Conservation (phyloP, 75 land plant species). For the Adiantum capillusveneris region DNA sequence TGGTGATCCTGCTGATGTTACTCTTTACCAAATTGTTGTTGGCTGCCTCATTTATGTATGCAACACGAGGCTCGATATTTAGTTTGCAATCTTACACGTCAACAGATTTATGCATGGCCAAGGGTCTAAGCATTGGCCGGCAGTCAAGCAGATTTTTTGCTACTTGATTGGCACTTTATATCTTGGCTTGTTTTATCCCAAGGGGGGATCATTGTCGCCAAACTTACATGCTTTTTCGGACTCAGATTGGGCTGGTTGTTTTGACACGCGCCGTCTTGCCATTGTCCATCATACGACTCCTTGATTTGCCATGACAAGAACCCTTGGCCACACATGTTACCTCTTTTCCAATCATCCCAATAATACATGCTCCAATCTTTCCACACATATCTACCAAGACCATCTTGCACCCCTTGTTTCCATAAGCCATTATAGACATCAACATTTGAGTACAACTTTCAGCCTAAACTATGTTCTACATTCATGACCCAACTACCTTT, state of each 20-base stretch:
- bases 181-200: slow-evolving; percentile 49
- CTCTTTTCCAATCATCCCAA: slow-evolving; percentile 90
- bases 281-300: slow-evolving; percentile 81
- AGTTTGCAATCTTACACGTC: too few relatives aligned
- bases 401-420: slow-evolving; percentile 83
- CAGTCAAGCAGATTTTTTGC: too few relatives aligned
- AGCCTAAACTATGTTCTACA: slow-evolving; percentile 83
- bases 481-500: slow-evolving; percentile 81
- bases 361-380: slow-evolving; percentile 66
- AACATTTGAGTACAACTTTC: slow-evolving; percentile 71
- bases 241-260: too few relatives aligned
- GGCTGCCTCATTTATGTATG: too few relatives aligned
- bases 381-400: slow-evolving; percentile 80
- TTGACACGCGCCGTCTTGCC: slow-evolving; percentile 79
- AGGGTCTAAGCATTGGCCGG: too few relatives aligned
- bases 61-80: too few relatives aligned
- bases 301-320: slow-evolving; percentile 81
- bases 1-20: too few relatives aligned
- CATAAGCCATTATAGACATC: slow-evolving; percentile 92
- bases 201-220: too few relatives aligned
- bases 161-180: not conserved
- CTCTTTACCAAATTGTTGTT: too few relatives aligned
- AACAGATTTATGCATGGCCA: too few relatives aligned
- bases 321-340: slow-evolving; percentile 86
- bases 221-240: too few relatives aligned